Evolutionary conservation across 352 stramenopile genomes (phyloP), one percentile per base, ranked within the genome.

Genomic region (Pythium aristosporum): DNA sequence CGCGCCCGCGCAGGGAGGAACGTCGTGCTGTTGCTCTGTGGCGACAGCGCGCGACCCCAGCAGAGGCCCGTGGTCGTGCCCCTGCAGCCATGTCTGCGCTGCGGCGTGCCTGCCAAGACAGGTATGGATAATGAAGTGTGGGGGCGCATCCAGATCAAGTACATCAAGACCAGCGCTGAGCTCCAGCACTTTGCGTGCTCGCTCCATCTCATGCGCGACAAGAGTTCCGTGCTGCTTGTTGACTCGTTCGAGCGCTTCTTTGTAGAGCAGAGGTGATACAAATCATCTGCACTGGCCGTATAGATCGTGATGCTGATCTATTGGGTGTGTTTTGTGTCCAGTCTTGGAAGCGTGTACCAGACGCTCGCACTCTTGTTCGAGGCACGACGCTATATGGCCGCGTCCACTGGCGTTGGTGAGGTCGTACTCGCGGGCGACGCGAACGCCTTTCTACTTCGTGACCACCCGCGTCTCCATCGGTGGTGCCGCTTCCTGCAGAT

Each of bases 91-190:
- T 90, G 81, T 43, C 23, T 55, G 1, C 68, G 61, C 12, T 90
- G 81, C 52, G 61, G 69, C 4, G 16, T 74, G 11, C 81, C 79
- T 2, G 65, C 64, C n/a, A 74, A 83, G 50, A 87, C 70, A 2
- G 79, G 79, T 41, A 60, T 76, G 43, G 72, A 82, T 57, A 83
- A 75, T 47, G 55, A 71, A 30, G 61, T 77, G 21, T 88, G 75
- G 77, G 63, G 65, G 11, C 71, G 74, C 48, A 87, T 89, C 53
- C 72, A 76, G 66, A 85, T 91, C 76, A 91, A 89, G 76, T 89
- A 89, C 51, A 57, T 89, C 43, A 57, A 41, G 7, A 79, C 44
- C 15, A 73, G 50, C 46, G 61, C 54, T 7, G 76, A 87, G 73
- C 58, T 91, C 36, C 79, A 91, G 60, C 71, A 80, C 39, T 88